Conservation (phyloP, 306 rosid species). For the Dicorynia guianensis region DNA sequence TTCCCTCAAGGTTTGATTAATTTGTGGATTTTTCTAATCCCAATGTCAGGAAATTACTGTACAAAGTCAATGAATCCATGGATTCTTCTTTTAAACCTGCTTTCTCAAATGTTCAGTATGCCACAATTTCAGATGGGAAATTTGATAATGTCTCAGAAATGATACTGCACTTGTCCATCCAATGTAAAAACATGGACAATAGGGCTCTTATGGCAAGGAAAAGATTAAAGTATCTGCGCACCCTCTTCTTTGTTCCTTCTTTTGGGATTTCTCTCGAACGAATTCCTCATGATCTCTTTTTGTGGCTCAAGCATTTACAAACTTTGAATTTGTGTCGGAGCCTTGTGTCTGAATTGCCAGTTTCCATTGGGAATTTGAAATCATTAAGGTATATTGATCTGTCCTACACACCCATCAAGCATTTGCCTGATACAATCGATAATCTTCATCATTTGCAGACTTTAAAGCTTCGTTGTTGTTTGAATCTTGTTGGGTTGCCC, state of each 20-base stretch:
- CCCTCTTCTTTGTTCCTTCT: not conserved
- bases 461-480: conserved; percentile 24
- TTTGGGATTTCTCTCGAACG: not conserved
- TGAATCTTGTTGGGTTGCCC: conserved; percentile 25
- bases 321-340: conserved; percentile 21
- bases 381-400: conserved; percentile 7
- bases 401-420: conserved; percentile 21
- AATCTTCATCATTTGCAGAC: conserved; percentile 24
- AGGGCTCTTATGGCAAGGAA: not conserved
- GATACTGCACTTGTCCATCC: conserved; percentile 22
- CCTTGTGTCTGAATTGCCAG: conserved; percentile 29
- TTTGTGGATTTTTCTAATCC: not conserved
- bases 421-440: conserved; percentile 29
- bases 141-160: not conserved
- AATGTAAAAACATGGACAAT: not conserved
- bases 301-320: conserved; percentile 14
- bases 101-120: not conserved
- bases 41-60: not conserved
- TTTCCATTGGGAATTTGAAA: conserved; percentile 32
- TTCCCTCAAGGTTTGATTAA: conserved; percentile 4
- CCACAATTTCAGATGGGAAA: not conserved
- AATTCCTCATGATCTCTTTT: conserved; percentile 32
- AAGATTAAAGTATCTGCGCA: conserved; percentile 4
- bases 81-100: not conserved
- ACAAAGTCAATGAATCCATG: conserved; percentile 8